A percentile compares a stretch with the other conserved stretches of the same genome.
These are phyloP conservation scores for Volvox reticuliferus DNA, from an alignment of 139 green algal species.

Conservation along the genomic window DNA sequence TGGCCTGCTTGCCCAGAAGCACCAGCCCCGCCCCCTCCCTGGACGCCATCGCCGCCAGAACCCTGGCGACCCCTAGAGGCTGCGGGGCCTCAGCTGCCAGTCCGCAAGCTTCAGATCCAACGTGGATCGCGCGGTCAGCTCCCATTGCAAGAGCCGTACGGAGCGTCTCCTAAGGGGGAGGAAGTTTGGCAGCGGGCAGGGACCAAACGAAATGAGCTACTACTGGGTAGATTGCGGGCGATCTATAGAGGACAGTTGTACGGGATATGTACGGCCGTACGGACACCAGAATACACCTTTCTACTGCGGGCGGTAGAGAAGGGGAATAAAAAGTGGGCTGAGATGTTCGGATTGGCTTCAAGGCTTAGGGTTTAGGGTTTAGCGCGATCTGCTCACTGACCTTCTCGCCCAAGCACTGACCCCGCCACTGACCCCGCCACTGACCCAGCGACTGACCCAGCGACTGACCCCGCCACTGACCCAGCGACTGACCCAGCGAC, in stretches of 20 bases:
- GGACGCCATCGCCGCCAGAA: slow-evolving; percentile 79
- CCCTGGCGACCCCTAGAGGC: slow-evolving; percentile 86
- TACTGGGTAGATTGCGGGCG: no score
- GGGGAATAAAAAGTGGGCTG: no score
- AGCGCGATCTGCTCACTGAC: no score
- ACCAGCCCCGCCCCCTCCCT: slow-evolving; percentile 74
- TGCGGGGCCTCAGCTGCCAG: slow-evolving; percentile 56
- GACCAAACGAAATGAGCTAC: no score
- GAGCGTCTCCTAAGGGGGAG: slow-evolving; percentile 79
- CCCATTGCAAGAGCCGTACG: slow-evolving; percentile 93
- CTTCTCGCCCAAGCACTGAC: not conserved
- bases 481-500: not conserved
- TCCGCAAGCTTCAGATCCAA: slow-evolving; percentile 56
- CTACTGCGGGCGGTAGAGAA: no score
- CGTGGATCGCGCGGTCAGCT: slow-evolving; percentile 87
- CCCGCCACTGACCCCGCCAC: not conserved
- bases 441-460: not conserved
- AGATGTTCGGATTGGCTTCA: no score
- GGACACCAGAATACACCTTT: no score
- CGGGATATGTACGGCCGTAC: no score
- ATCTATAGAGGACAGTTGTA: no score
- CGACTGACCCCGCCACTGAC: not conserved
- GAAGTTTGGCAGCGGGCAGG: not conserved
- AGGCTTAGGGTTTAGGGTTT: no score
- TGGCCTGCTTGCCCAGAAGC: slow-evolving; percentile 95